phyloP scores from a whole-genome alignment of 192 early-diverging fungal species.

The Cladochytrium replicatum region DNA sequence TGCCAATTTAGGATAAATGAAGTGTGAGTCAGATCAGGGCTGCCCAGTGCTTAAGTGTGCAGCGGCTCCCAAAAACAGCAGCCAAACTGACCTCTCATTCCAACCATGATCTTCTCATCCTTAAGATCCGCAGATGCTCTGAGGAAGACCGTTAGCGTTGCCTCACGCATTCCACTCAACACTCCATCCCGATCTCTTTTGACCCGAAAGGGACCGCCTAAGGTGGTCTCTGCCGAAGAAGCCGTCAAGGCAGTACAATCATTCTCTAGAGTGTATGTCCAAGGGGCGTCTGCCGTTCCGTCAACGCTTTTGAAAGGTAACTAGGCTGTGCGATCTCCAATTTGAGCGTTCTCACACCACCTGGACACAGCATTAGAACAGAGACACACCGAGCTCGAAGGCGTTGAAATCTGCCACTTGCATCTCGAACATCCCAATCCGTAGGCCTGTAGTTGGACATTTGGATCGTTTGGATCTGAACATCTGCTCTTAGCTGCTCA shows the following conservation, averaged over 20 bases:
- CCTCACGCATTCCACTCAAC: no score
- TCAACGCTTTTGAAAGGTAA: conserved; percentile 4
- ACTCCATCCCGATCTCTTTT: no score
- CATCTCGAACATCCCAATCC: conserved; percentile 34
- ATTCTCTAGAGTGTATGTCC: conserved; percentile 28
- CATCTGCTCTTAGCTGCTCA: conserved; percentile 1
- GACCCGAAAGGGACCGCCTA: no score
- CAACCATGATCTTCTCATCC: no score
- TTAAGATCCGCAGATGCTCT: no score
- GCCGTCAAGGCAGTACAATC: conserved; percentile 27
- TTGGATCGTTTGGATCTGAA: neutral
- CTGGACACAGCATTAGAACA: conserved; percentile 21
- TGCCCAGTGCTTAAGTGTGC: no score
- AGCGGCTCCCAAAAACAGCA: no score
- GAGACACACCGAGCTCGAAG: conserved; percentile 12
- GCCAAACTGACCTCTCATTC: no score
- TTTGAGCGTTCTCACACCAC: neutral
- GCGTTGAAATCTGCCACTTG: conserved; percentile 32
- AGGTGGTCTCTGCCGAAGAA: conserved; percentile 28
- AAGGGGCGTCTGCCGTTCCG: conserved; percentile 25
- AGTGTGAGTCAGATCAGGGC: no score
- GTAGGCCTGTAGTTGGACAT: conserved; percentile 1
- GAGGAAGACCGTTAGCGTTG: no score
- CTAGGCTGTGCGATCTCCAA: neutral
- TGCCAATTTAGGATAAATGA: no score